Percentiles rank a stretch among this genome's conserved stretches.
Evolutionary conservation across 805 yeast genomes (phyloP).

Genomic region (Yamadazyma ubonensis): DNA sequence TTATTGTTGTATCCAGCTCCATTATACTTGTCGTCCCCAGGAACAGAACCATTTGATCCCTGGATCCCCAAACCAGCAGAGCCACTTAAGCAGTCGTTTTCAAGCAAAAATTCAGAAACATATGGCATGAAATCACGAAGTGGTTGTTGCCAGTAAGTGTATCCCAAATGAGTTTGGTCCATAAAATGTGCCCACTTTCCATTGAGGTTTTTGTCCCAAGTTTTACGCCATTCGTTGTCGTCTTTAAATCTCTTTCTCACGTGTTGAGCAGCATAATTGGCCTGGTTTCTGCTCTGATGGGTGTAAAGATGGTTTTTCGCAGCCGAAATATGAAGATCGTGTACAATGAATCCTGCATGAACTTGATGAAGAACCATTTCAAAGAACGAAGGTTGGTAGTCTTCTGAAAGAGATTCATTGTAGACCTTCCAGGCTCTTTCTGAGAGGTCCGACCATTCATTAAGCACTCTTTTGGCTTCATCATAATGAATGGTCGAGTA

Average conservation of each 20-base stretch:
- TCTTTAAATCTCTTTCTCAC: constrained; percentile 16
- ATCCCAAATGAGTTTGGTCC: constrained; percentile 21
- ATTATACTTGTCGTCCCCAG: constrained; percentile 18
- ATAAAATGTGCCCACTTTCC: constrained; percentile 20
- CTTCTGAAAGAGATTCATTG: constrained; percentile 14
- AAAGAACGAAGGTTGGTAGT: constrained; percentile 18
- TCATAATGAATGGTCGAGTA: constrained; percentile 15
- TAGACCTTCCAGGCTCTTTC: constrained; percentile 18
- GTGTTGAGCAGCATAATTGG: constrained; percentile 15
- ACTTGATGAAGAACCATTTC: constrained; percentile 18
- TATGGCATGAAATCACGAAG: constrained; percentile 17
- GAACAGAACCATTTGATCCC: constrained; percentile 17
- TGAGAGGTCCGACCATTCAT: constrained; percentile 16
- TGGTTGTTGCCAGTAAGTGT: constrained; percentile 20
- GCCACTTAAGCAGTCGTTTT: constrained; percentile 13
- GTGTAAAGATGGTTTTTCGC: constrained; percentile 18
- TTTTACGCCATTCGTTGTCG: constrained; percentile 16
- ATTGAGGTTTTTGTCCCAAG: constrained; percentile 15
- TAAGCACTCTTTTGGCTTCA: constrained; percentile 16
- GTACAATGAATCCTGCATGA: constrained; percentile 18
- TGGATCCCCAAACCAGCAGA: constrained; percentile 16
- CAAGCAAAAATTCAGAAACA: constrained; percentile 11
- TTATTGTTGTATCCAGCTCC: constrained; percentile 17
- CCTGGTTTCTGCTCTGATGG: constrained; percentile 17
- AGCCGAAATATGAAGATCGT: constrained; percentile 19